phyloP scores from a whole-genome alignment of 495 filamentous ascomycete species.

The Apiosordaria backusii region DNA sequence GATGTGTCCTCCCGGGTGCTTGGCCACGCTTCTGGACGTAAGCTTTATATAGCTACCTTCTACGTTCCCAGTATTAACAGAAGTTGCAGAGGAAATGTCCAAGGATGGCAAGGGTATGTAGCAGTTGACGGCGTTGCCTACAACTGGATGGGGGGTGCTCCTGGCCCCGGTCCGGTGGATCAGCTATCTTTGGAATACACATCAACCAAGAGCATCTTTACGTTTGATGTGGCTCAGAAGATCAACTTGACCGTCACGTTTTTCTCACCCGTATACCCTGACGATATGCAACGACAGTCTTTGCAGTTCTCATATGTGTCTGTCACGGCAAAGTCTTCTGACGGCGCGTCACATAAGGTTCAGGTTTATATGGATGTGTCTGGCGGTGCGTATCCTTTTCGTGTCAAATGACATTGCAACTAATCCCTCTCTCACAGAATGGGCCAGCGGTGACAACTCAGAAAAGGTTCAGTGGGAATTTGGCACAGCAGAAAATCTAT shows the following conservation, averaged over 20 bases:
- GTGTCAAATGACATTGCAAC: slow-evolving; percentile 34
- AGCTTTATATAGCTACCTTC: slow-evolving; percentile 2
- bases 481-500: slow-evolving; percentile 35
- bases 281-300: slow-evolving; percentile 79
- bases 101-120: slow-evolving; percentile 74
- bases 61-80: slow-evolving; percentile 12
- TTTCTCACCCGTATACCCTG: slow-evolving; percentile 82
- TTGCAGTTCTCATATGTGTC: slow-evolving; percentile 84
- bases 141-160: slow-evolving; percentile 62
- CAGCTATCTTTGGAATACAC: slow-evolving; percentile 68
- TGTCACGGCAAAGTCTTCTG: slow-evolving; percentile 54
- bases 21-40: slow-evolving; percentile 34
- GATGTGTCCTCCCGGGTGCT: slow-evolving; percentile 23
- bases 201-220: slow-evolving; percentile 81
- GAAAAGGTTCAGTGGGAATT: slow-evolving; percentile 40
- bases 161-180: slow-evolving; percentile 43
- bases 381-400: slow-evolving; percentile 62
- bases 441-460: slow-evolving; percentile 40
- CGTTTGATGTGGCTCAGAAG: slow-evolving; percentile 64
- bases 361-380: slow-evolving; percentile 85
- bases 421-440: slow-evolving; percentile 33
- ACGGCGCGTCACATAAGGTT: slow-evolving; percentile 60
- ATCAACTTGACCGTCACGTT: slow-evolving; percentile 76
- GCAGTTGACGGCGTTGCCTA: slow-evolving; percentile 50
- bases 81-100: slow-evolving; percentile 59